Conservation (phyloP, 148 eudicot species). For the Nepenthes gracilis region DNA sequence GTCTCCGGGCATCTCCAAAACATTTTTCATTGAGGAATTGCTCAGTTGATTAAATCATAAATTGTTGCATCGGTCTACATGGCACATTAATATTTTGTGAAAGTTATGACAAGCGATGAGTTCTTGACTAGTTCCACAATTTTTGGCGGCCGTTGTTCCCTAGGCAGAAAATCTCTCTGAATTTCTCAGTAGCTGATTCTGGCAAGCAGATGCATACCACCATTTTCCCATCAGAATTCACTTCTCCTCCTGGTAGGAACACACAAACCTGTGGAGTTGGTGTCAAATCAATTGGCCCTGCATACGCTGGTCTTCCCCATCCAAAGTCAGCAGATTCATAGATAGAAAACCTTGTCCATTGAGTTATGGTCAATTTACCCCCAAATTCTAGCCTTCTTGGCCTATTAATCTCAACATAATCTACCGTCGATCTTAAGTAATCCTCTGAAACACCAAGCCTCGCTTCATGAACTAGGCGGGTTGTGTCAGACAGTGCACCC, state of each 20-base stretch:
- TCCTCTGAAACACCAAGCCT: conserved; percentile 55
- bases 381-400: conserved; percentile 80
- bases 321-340: conserved; percentile 94
- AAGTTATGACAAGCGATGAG: no score
- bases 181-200: conserved; percentile 34
- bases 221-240: conserved; percentile 36
- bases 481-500: conserved; percentile 20
- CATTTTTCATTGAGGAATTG: no score
- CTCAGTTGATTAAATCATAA: no score
- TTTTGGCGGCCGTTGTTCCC: no score
- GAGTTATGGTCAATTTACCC: conserved; percentile 81
- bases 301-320: conserved; percentile 73
- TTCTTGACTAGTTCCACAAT: no score
- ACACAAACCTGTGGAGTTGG: conserved; percentile 93
- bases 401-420: conserved; percentile 52
- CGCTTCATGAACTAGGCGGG: conserved; percentile 55
- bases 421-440: conserved; percentile 67
- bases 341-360: conserved; percentile 84
- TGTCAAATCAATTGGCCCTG: conserved; percentile 83
- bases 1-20: no score
- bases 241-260: conserved; percentile 58
- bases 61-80: no score
- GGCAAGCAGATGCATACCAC: conserved; percentile 94
- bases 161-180: conserved; percentile 6
- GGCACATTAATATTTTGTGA: no score